Conservation (phyloP, 805 yeast species). For the Spathaspora arborariae region DNA sequence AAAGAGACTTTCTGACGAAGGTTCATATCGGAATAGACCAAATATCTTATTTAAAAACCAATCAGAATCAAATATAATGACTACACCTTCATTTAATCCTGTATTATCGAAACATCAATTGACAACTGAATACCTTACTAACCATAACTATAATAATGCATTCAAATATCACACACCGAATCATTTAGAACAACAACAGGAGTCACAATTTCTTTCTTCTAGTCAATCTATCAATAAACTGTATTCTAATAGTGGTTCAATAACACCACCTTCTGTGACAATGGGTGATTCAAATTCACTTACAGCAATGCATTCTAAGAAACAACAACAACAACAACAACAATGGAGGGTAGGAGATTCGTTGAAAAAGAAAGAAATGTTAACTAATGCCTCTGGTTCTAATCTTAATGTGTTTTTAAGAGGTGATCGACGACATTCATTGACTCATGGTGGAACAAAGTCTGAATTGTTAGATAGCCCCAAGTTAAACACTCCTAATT, state of each 20-base stretch:
- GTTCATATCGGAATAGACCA: neutral
- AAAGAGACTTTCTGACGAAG: neutral
- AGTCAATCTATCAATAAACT: too few species aligned
- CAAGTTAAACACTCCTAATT: neutral
- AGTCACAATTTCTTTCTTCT: neutral
- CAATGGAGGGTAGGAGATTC: neutral
- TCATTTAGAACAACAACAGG: neutral
- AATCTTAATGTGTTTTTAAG: slow-evolving; percentile 6
- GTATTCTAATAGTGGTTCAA: neutral
- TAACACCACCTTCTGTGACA: neutral
- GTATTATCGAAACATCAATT: neutral
- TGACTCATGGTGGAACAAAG: neutral
- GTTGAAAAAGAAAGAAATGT: neutral
- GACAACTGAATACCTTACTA: neutral
- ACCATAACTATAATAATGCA: too few species aligned
- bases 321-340: too few species aligned
- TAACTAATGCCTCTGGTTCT: slow-evolving; percentile 3
- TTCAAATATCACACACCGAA: neutral
- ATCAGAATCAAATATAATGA: neutral
- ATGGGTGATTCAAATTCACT: neutral
- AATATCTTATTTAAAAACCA: neutral
- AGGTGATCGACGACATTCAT: slow-evolving; percentile 6
- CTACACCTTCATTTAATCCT: neutral
- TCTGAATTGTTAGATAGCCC: slow-evolving; percentile 5
- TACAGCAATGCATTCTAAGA: neutral